Evolutionary conservation across 2,329 filamentous ascomycete genomes (phyloP).

Genomic region (Pseudogymnoascus sp.): DNA sequence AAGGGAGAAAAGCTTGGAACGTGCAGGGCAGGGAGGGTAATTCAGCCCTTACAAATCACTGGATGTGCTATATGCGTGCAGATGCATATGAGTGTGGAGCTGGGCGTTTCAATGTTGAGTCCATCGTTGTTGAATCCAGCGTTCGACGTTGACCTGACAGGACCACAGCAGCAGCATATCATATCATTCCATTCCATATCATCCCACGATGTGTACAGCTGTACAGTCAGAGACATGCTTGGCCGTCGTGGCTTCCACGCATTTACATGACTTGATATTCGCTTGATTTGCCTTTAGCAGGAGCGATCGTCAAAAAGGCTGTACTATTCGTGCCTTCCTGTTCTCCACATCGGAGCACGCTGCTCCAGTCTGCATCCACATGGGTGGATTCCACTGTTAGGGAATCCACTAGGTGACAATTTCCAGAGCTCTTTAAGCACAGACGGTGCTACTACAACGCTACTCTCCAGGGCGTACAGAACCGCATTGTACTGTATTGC

Average conservation of each 20-base stretch:
- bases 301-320: not conserved
- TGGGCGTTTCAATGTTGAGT: not conserved
- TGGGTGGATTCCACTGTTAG: not conserved
- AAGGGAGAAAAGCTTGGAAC: not conserved
- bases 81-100: not conserved
- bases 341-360: not conserved
- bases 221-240: not conserved
- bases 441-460: not conserved
- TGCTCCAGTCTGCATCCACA: not conserved
- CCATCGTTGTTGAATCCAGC: not conserved
- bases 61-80: not conserved
- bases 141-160: not conserved
- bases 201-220: not conserved
- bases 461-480: not conserved
- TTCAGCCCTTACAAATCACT: not conserved
- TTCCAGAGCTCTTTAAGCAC: not conserved
- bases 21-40: not conserved
- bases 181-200: not conserved
- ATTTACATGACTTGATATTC: not conserved
- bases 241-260: not conserved
- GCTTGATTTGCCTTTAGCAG: not conserved
- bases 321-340: not conserved
- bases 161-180: not conserved
- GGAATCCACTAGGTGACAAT: not conserved
- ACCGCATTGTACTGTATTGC: too few species aligned